Evolutionary conservation across 2,329 filamentous ascomycete species (phyloP), one percentile per base, ranked within the genome.

Genomic region (Diaporthe caulivora): DNA sequence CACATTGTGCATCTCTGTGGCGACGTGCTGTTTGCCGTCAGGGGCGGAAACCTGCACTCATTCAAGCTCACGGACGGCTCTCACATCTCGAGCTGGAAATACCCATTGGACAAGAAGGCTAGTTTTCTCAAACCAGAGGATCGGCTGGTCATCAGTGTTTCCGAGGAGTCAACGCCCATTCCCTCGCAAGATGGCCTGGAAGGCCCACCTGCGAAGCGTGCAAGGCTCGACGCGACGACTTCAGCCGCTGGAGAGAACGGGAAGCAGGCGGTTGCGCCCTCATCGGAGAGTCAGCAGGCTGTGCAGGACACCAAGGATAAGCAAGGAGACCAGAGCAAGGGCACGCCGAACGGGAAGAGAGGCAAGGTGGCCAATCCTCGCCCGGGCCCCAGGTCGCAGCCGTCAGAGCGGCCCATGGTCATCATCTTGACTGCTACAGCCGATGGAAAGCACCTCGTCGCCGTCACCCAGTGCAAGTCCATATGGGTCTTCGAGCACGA

Each of bases 391-490:
- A 26, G 47, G 42, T 69, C 75, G 13, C 60, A 67, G 55, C 72
- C 74, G 31, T 68, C 70, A 42, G 74, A 74, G 44, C 47, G 71
- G 70, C 71, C 74, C 17, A 72, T 92, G 78, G 89, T 98, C 71
- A 92, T 92, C 73, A 90, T 92, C 75, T 80, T 98, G 76, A 86
- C 89, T 29, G 84, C 89, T 37, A 92, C 94, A 0, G 81, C 86
- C 18, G 87, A 93, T 76, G 90, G 92, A 18, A 86, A 89, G 54
- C 86, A 97, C 83, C 81, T 97, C 26, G 85, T 98, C 54, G 93
- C 91, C 29, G 90, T 97, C 40, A 97, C 95, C 11, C 94, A 97
- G 79, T 97, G 98, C 86, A 99, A 99, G 85, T 91, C 90, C 65
- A 88, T 99, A 53, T 94, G 94, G 81, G 94, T 98, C 0, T 94